These are phyloP conservation scores for Epichloe brachyelytri DNA, from an alignment of 2,329 filamentous ascomycete genomes.

Conservation along the genomic window DNA sequence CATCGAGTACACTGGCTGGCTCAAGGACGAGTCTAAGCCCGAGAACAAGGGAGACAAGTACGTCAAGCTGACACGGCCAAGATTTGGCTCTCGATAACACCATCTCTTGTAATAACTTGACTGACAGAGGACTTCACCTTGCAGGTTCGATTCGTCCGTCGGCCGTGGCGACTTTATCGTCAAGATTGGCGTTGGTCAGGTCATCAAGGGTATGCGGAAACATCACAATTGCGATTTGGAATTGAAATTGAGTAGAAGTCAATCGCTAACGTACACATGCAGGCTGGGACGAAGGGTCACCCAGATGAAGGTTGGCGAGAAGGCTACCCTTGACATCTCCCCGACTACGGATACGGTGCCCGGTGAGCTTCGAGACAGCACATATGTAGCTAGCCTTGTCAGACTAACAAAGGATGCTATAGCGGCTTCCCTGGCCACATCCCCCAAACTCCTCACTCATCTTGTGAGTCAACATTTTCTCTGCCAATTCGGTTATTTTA, in stretches of 20 bases:
- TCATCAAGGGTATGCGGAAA: constrained; percentile 61
- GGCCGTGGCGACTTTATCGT: constrained; percentile 65
- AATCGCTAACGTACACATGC: constrained; percentile 1
- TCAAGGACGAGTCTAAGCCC: constrained; percentile 52
- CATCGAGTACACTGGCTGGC: constrained; percentile 85
- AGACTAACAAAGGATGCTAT: constrained; percentile 5
- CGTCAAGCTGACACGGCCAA: constrained; percentile 17
- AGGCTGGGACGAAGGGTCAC: constrained; percentile 79
- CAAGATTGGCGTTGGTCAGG: constrained; percentile 66
- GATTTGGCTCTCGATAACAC: neutral
- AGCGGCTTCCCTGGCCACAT: constrained; percentile 73
- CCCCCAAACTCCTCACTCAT: constrained; percentile 27
- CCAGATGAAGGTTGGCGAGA: constrained; percentile 84
- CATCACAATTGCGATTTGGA: constrained; percentile 8
- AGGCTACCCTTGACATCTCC: constrained; percentile 70
- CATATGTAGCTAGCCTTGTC: neutral
- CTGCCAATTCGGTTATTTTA: neutral
- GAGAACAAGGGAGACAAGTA: constrained; percentile 61
- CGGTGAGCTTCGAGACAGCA: constrained; percentile 32
- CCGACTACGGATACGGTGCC: constrained; percentile 10
- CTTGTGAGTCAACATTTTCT: constrained; percentile 1
- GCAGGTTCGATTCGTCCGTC: constrained; percentile 80
- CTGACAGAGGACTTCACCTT: neutral
- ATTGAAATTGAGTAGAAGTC: neutral
- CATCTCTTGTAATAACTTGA: too few species aligned